A percentile compares a stretch with the other conserved stretches of the same genome.
Evolutionary conservation across 1,139 yeast genomes (phyloP).

Genomic region (Arxiozyma bovina): DNA sequence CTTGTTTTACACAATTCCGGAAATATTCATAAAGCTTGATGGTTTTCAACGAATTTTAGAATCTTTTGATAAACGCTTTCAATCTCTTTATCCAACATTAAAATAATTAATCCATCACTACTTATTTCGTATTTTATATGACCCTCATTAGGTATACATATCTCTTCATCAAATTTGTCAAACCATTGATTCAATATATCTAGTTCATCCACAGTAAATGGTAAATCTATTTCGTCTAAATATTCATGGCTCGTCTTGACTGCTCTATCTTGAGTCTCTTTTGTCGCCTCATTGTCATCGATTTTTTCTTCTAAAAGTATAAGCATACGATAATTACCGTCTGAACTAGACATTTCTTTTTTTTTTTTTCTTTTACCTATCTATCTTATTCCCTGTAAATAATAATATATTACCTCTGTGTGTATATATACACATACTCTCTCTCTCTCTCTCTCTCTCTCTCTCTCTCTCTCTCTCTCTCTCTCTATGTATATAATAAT

Average conservation of each 20-base stretch:
- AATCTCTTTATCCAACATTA: constrained; percentile 38
- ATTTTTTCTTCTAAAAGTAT: constrained; percentile 25
- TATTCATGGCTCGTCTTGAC: constrained; percentile 24
- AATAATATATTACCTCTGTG: background rate
- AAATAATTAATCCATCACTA: constrained; percentile 59
- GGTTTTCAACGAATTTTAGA: constrained; percentile 21
- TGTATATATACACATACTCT: background rate
- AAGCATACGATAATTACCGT: constrained; percentile 25
- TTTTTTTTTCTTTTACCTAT: background rate
- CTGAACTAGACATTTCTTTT: constrained; percentile 11
- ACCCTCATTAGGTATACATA: constrained; percentile 60
- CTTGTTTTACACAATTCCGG: background rate
- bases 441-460: too few relatives aligned
- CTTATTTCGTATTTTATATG: constrained; percentile 64
- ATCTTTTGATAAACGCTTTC: constrained; percentile 25
- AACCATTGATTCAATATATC: constrained; percentile 54
- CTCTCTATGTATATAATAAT: background rate
- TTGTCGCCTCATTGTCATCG: constrained; percentile 5
- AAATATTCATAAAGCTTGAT: constrained; percentile 3
- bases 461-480: too few relatives aligned
- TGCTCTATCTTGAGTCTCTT: constrained; percentile 3
- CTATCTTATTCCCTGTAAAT: background rate
- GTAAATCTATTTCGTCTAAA: constrained; percentile 26
- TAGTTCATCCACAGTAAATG: constrained; percentile 42
- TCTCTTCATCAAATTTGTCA: constrained; percentile 49